phyloP scores from a whole-genome alignment of 768 basidiomycete genomes.

The Cantharellus anzutake region DNA sequence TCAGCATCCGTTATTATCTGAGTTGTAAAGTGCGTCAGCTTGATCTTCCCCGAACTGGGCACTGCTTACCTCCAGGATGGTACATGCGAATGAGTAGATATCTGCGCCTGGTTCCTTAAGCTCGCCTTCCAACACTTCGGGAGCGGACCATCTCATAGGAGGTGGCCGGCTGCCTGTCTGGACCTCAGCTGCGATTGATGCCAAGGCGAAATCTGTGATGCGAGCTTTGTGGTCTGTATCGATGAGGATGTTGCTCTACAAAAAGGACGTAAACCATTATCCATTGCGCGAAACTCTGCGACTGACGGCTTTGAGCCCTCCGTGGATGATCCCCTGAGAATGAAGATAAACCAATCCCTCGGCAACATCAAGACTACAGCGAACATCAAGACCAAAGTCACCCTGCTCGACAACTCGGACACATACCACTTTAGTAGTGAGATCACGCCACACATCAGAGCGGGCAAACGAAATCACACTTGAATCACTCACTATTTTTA shows the following conservation, averaged over 20 bases:
- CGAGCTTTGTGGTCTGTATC: background rate
- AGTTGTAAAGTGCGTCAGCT: background rate
- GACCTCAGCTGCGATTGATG: background rate
- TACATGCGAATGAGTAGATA: background rate
- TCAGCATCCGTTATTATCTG: background rate
- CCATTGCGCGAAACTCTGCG: background rate
- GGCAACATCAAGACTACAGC: background rate
- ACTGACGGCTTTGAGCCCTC: background rate
- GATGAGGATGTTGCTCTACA: background rate
- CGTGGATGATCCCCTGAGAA: background rate
- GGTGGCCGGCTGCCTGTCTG: background rate
- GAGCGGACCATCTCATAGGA: background rate
- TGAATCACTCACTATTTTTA: background rate
- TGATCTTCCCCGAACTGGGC: background rate
- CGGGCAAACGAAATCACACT: background rate
- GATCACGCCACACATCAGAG: background rate
- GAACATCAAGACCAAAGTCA: background rate
- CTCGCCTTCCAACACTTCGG: slow-evolving; percentile 1
- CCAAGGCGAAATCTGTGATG: background rate
- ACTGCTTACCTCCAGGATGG: background rate
- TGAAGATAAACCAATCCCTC: background rate
- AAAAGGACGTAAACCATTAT: background rate
- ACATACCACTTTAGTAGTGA: background rate
- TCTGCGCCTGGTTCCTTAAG: background rate
- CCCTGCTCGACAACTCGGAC: no score